Conservation (phyloP, 2,329 filamentous ascomycete genomes). For the Diplodia scrobiculata region DNA sequence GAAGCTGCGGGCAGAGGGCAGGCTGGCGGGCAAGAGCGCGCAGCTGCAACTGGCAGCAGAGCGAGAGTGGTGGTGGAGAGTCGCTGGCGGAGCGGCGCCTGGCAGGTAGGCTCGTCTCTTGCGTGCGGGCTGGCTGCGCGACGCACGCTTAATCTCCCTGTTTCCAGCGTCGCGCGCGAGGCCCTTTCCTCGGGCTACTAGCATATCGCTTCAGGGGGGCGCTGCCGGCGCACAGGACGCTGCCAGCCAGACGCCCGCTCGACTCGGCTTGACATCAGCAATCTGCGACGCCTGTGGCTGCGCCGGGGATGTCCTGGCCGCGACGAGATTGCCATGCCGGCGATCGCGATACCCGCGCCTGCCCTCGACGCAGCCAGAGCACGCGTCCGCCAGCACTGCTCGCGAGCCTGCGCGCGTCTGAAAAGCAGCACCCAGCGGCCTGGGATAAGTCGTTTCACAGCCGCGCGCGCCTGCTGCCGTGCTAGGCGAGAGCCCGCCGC, state of each 20-base stretch:
- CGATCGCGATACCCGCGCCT: constrained; percentile 24
- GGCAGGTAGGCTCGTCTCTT: constrained; percentile 22
- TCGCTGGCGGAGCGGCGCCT: constrained; percentile 8
- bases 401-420: neutral
- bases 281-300: constrained; percentile 27
- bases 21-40: constrained; percentile 8
- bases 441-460: constrained; percentile 24
- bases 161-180: constrained; percentile 25
- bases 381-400: neutral
- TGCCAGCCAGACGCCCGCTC: constrained; percentile 21
- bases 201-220: constrained; percentile 25
- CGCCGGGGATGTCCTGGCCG: constrained; percentile 24
- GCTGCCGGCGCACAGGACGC: constrained; percentile 17
- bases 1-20: constrained; percentile 11
- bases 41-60: constrained; percentile 22
- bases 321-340: constrained; percentile 25
- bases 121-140: constrained; percentile 21
- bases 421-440: constrained; percentile 18
- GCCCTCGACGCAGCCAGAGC: neutral
- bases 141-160: constrained; percentile 21
- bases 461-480: constrained; percentile 23
- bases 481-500: constrained; percentile 5
- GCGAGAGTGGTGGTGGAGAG: constrained; percentile 23
- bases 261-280: constrained; percentile 26
- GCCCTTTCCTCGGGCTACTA: constrained; percentile 17